These are phyloP conservation scores for Aspergillus thermomutatus DNA, from an alignment of 2,329 filamentous ascomycete genomes.

Conservation along the genomic window DNA sequence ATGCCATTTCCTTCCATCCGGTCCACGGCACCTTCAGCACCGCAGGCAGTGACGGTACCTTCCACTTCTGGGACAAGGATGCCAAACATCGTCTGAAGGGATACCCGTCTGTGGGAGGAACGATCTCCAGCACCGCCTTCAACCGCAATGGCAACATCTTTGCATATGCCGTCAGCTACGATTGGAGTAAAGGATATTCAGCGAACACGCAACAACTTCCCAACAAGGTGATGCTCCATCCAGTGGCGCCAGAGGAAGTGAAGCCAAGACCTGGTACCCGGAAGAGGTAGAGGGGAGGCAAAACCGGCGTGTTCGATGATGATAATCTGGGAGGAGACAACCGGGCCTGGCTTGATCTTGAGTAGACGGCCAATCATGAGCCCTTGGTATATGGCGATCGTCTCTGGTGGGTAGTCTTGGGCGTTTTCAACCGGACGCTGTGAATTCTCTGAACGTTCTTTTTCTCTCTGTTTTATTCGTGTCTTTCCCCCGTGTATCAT, in stretches of 20 bases:
- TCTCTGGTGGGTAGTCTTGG: not conserved
- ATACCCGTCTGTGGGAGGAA: constrained; percentile 77
- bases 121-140: constrained; percentile 89
- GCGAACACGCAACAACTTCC: constrained; percentile 68
- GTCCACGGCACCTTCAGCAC: constrained; percentile 98
- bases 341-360: not conserved
- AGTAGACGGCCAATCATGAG: not conserved
- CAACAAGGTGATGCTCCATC: constrained; percentile 82
- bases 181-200: constrained; percentile 96
- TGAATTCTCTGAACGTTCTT: not conserved
- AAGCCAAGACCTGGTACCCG: constrained; percentile 51
- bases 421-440: not conserved
- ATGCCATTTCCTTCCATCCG: constrained; percentile 97
- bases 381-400: not conserved
- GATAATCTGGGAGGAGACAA: not conserved
- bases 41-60: constrained; percentile 90
- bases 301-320: not conserved
- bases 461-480: constrained; percentile 1
- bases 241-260: constrained; percentile 64
- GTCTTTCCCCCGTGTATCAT: constrained; percentile 6
- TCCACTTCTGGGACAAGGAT: constrained; percentile 76
- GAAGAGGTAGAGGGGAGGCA: constrained; percentile 34
- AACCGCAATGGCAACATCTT: constrained; percentile 81
- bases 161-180: constrained; percentile 88
- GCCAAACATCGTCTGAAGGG: constrained; percentile 87